phyloP scores from a whole-genome alignment of 257 asterid species.

The Thymus mandschuricus region DNA sequence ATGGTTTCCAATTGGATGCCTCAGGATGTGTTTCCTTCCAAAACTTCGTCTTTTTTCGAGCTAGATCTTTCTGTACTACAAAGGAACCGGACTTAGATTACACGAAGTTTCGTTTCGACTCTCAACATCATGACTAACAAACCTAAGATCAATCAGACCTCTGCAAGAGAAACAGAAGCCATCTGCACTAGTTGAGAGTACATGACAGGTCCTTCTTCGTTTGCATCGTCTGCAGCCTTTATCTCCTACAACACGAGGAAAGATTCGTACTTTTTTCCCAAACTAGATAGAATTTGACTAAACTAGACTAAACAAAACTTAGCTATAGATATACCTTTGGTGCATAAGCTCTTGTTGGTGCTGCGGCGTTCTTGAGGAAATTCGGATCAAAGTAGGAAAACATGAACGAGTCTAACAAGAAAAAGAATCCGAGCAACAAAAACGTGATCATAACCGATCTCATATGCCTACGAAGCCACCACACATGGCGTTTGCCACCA shows the following conservation, averaged over 20 bases:
- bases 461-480: conserved; percentile 62
- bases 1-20: conserved; percentile 78
- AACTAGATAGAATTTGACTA: neutral
- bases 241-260: conserved; percentile 39
- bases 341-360: conserved; percentile 31
- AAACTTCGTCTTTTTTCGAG: conserved; percentile 49
- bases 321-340: conserved; percentile 43
- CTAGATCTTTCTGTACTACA: conserved; percentile 49
- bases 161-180: conserved; percentile 72
- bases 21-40: conserved; percentile 72
- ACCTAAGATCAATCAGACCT: conserved; percentile 51
- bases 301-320: neutral
- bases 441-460: conserved; percentile 55
- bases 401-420: conserved; percentile 62
- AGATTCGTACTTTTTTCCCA: neutral
- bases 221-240: conserved; percentile 20
- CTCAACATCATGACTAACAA: neutral
- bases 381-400: conserved; percentile 55
- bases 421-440: conserved; percentile 53
- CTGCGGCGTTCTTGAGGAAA: conserved; percentile 40
- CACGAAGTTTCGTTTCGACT: neutral
- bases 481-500: conserved; percentile 48
- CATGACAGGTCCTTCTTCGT: conserved; percentile 51
- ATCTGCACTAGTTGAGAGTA: conserved; percentile 58
- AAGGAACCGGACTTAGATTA: neutral